These are phyloP conservation scores for Panus rudis DNA, from an alignment of 768 basidiomycete genomes.

Conservation along the genomic window DNA sequence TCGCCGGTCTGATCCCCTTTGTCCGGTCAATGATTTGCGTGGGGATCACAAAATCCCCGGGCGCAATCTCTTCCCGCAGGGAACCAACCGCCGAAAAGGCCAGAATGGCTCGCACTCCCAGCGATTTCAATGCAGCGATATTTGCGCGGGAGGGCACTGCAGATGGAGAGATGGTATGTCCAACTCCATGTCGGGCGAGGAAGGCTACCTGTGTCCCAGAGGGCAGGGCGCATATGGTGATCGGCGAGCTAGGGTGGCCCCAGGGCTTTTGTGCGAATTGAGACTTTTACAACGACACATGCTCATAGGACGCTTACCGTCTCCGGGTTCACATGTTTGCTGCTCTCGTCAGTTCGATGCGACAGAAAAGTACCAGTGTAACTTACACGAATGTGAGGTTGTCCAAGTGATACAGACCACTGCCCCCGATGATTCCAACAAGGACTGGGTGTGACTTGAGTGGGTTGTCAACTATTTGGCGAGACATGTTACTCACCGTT, in stretches of 20 bases:
- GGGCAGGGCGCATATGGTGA: slow-evolving; percentile 85
- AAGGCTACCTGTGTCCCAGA: slow-evolving; percentile 81
- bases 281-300: not conserved
- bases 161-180: slow-evolving; percentile 75
- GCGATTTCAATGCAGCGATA: slow-evolving; percentile 88
- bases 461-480: no score
- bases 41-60: slow-evolving; percentile 85
- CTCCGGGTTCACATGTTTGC: slow-evolving; percentile 69
- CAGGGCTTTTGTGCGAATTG: no score
- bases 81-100: slow-evolving; percentile 97
- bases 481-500: slow-evolving; percentile 5
- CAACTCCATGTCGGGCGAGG: slow-evolving; percentile 82
- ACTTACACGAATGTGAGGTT: slow-evolving; percentile 84
- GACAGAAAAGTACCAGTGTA: not conserved
- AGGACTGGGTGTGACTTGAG: slow-evolving; percentile 47
- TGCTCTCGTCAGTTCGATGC: slow-evolving; percentile 22
- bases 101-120: slow-evolving; percentile 84
- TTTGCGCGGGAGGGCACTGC: slow-evolving; percentile 83
- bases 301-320: slow-evolving; percentile 46
- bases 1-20: slow-evolving; percentile 83
- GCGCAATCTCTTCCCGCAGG: slow-evolving; percentile 85
- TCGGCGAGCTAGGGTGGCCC: slow-evolving; percentile 87
- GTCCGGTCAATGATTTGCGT: slow-evolving; percentile 95
- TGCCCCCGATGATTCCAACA: slow-evolving; percentile 87
- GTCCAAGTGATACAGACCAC: slow-evolving; percentile 88